These are phyloP conservation scores for Mortierella polycephala DNA, from an alignment of 371 early-diverging fungal species.

Conservation along the genomic window DNA sequence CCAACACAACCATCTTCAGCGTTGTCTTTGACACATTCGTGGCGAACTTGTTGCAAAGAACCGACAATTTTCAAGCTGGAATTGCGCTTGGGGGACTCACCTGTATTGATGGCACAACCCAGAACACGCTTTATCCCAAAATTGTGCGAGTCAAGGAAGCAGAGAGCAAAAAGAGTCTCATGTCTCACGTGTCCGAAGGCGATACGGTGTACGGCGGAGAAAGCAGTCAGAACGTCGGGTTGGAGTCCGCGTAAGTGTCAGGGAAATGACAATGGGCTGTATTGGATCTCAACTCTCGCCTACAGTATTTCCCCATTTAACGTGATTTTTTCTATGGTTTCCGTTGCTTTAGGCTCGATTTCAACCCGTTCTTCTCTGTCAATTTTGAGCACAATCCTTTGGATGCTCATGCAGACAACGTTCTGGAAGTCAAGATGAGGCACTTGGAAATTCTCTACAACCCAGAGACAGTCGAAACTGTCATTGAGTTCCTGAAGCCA, in stretches of 20 bases:
- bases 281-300: background rate
- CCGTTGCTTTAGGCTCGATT: constrained; percentile 8
- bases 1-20: constrained; percentile 67
- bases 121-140: constrained; percentile 80
- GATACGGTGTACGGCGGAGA: constrained; percentile 44
- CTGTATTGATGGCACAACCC: constrained; percentile 83
- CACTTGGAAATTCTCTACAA: constrained; percentile 94
- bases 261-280: background rate
- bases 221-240: constrained; percentile 15
- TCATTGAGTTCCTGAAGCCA: constrained; percentile 88
- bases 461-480: constrained; percentile 77
- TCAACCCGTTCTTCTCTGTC: constrained; percentile 85
- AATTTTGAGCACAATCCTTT: constrained; percentile 89
- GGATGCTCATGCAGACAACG: constrained; percentile 90
- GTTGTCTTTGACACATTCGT: constrained; percentile 76
- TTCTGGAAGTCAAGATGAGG: constrained; percentile 83
- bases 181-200: constrained; percentile 46
- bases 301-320: background rate
- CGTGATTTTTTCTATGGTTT: background rate
- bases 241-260: constrained; percentile 11
- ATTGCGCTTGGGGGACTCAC: constrained; percentile 83
- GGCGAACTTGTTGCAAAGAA: constrained; percentile 69
- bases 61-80: constrained; percentile 76
- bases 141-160: constrained; percentile 85
- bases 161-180: constrained; percentile 45